phyloP scores from a whole-genome alignment of 2,329 filamentous ascomycete genomes.

The Didymella exigua region DNA sequence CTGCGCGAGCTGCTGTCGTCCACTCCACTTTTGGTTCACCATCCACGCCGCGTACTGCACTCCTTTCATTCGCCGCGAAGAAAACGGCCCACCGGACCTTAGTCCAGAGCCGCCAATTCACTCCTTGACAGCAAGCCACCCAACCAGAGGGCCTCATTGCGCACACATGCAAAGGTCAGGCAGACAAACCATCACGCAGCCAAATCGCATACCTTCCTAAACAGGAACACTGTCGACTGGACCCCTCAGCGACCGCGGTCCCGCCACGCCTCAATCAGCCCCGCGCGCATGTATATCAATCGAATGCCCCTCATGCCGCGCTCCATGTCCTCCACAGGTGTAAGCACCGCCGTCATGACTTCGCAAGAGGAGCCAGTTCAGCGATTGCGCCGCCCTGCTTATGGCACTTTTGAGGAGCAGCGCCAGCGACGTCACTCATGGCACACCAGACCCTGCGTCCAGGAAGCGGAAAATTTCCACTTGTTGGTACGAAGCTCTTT shows the following conservation, averaged over 20 bases:
- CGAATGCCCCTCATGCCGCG: constrained; percentile 31
- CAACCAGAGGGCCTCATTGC: constrained; percentile 25
- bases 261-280: constrained; percentile 31
- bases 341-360: constrained; percentile 44
- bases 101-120: constrained; percentile 6
- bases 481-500: constrained; percentile 41
- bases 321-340: constrained; percentile 17
- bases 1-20: constrained; percentile 1
- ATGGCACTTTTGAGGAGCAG: constrained; percentile 43
- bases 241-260: constrained; percentile 9
- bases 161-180: constrained; percentile 29
- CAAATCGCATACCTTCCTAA: constrained; percentile 21
- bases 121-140: constrained; percentile 17
- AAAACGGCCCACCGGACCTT: constrained; percentile 8
- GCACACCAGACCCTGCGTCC: constrained; percentile 52
- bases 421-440: constrained; percentile 55
- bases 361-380: constrained; percentile 53
- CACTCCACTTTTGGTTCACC: constrained; percentile 14
- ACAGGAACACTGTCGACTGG: constrained; percentile 15
- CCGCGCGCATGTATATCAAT: constrained; percentile 28
- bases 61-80: constrained; percentile 17
- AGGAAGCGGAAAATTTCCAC: constrained; percentile 56
- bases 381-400: constrained; percentile 41
- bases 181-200: constrained; percentile 22
- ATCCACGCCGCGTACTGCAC: constrained; percentile 13